Evolutionary conservation across 768 basidiomycete species (phyloP).

Genomic region (Butyriboletus loyo): DNA sequence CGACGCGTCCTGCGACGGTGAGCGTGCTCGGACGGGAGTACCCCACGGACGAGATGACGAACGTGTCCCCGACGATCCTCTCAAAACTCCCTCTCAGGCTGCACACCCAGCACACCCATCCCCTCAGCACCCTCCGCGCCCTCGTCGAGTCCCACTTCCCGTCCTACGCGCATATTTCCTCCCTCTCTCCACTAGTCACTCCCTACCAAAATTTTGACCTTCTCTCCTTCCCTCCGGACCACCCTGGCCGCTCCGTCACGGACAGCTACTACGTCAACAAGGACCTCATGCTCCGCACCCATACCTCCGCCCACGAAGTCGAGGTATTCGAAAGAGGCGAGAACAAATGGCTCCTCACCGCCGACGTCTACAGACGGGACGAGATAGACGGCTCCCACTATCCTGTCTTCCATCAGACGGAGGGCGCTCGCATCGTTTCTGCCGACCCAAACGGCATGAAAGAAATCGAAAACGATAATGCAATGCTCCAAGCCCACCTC

Average conservation of each 20-base stretch:
- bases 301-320: slow-evolving; percentile 98
- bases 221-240: slow-evolving; percentile 89
- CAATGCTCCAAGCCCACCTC: slow-evolving; percentile 54
- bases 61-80: slow-evolving; percentile 82
- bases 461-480: slow-evolving; percentile 72
- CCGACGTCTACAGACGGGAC: slow-evolving; percentile 97
- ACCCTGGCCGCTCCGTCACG: slow-evolving; percentile 85
- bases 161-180: slow-evolving; percentile 66
- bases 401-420: slow-evolving; percentile 98
- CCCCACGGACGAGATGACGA: slow-evolving; percentile 75
- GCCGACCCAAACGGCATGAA: slow-evolving; percentile 54
- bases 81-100: slow-evolving; percentile 75
- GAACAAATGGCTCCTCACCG: slow-evolving; percentile 85
- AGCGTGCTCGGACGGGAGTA: slow-evolving; percentile 66
- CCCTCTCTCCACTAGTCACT: slow-evolving; percentile 85
- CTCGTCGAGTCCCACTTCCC: slow-evolving; percentile 85
- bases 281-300: slow-evolving; percentile 89
- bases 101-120: slow-evolving; percentile 76
- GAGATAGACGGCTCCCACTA: slow-evolving; percentile 97
- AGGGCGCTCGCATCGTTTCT: slow-evolving; percentile 83
- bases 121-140: slow-evolving; percentile 78
- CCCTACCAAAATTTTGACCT: slow-evolving; percentile 95
- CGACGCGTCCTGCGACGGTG: slow-evolving; percentile 26
- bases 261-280: slow-evolving; percentile 97
- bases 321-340: slow-evolving; percentile 78